Conservation (phyloP, 2,329 filamentous ascomycete genomes). For the Cladosporium sp. region DNA sequence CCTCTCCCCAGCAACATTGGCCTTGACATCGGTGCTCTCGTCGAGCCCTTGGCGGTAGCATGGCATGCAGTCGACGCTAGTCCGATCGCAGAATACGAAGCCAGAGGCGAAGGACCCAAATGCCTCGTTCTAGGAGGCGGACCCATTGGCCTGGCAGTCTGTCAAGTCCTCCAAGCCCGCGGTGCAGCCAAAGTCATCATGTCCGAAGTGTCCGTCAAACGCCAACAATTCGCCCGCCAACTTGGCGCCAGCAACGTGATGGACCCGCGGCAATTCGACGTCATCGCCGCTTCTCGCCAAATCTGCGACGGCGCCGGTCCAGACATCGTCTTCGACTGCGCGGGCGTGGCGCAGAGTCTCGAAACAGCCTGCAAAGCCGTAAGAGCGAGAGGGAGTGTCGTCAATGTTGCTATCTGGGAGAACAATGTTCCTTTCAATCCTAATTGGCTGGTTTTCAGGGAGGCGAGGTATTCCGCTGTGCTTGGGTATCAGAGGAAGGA, state of each 20-base stretch:
- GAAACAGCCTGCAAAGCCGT: constrained; percentile 47
- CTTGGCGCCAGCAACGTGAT: constrained; percentile 55
- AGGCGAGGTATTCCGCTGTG: constrained; percentile 50
- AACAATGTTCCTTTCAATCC: constrained; percentile 50
- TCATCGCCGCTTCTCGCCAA: constrained; percentile 43
- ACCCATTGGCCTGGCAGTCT: constrained; percentile 57
- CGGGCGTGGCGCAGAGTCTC: constrained; percentile 49
- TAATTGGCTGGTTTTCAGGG: constrained; percentile 51
- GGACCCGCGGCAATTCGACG: constrained; percentile 49
- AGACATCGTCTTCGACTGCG: constrained; percentile 59
- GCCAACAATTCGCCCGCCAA: constrained; percentile 49
- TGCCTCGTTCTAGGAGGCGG: constrained; percentile 58
- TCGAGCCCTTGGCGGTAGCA: constrained; percentile 60
- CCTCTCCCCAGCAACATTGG: constrained; percentile 50
- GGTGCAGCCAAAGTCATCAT: constrained; percentile 55
- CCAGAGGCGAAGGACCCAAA: constrained; percentile 18
- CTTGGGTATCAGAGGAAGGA: constrained; percentile 51
- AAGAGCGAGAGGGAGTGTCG: constrained; percentile 51
- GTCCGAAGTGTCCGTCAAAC: constrained; percentile 49
- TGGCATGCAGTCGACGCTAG: constrained; percentile 59
- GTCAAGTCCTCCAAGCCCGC: constrained; percentile 54
- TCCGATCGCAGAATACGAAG: constrained; percentile 35
- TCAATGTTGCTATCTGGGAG: constrained; percentile 65
- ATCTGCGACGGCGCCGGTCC: constrained; percentile 49
- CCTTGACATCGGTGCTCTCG: constrained; percentile 54